Percentiles rank a stretch among this genome's conserved stretches.
These are phyloP conservation scores for Trichoderma atrobrunneum DNA, from an alignment of 2,329 filamentous ascomycete species.

Conservation along the genomic window DNA sequence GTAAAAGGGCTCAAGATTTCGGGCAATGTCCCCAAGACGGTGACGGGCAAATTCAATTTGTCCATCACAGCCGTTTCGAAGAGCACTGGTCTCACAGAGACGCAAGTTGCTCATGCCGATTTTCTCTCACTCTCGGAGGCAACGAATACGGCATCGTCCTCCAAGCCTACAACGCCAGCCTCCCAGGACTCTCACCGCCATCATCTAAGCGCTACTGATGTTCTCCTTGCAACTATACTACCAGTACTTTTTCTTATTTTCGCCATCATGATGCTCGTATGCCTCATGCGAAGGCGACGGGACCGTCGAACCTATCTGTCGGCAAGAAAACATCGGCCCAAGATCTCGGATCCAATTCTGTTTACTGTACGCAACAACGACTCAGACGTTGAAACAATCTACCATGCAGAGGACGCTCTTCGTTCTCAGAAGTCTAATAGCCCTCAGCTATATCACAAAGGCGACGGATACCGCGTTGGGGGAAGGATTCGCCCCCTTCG, in stretches of 20 bases:
- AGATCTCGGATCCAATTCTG: conserved; percentile 34
- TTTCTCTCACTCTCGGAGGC: conserved; percentile 32
- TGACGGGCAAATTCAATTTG: conserved; percentile 33
- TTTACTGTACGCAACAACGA: conserved; percentile 30
- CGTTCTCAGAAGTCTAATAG: conserved; percentile 20
- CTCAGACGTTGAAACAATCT: conserved; percentile 26
- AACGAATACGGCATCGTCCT: conserved; percentile 25
- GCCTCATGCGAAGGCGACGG: conserved; percentile 34
- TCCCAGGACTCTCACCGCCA: conserved; percentile 20
- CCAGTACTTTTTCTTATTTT: conserved; percentile 39
- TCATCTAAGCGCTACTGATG: conserved; percentile 32
- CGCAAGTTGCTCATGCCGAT: conserved; percentile 37
- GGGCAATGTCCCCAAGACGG: conserved; percentile 40
- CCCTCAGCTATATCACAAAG: conserved; percentile 21
- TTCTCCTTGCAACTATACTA: conserved; percentile 45
- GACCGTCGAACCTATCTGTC: conserved; percentile 29
- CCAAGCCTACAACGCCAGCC: conserved; percentile 25
- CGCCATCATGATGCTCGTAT: conserved; percentile 34
- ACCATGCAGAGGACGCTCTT: conserved; percentile 24
- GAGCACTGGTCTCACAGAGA: conserved; percentile 35
- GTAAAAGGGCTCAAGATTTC: conserved; percentile 39
- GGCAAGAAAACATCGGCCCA: conserved; percentile 31
- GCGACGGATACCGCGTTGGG: conserved; percentile 24
- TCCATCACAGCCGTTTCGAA: conserved; percentile 35
- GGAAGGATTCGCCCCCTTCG: conserved; percentile 17